Evolutionary conservation across 2,329 filamentous ascomycete genomes (phyloP).

Genomic region (Cladophialophora chaetospira): DNA sequence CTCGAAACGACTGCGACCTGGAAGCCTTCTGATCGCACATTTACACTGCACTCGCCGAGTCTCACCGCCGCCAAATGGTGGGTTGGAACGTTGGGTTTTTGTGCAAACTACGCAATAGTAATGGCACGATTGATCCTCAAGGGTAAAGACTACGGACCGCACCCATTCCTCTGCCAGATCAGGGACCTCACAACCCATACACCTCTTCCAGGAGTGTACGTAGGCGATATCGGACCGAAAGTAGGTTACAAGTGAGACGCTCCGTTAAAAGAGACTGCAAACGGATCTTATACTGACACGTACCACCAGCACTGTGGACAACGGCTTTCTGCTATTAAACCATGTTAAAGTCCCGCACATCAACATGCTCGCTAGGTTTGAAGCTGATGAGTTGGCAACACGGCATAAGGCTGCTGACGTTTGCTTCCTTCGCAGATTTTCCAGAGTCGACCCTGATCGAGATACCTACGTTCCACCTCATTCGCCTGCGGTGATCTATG

Average conservation of each 20-base stretch:
- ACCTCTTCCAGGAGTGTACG: slow-evolving; percentile 67
- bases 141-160: slow-evolving; percentile 70
- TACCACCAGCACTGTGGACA: slow-evolving; percentile 65
- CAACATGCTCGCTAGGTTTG: slow-evolving; percentile 64
- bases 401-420: too few species aligned
- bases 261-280: too few species aligned
- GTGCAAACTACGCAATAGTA: slow-evolving; percentile 74
- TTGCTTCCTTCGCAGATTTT: slow-evolving; percentile 54
- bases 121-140: slow-evolving; percentile 73
- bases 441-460: slow-evolving; percentile 66
- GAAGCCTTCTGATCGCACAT: slow-evolving; percentile 72
- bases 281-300: background rate
- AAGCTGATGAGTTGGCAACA: background rate
- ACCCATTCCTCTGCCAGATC: slow-evolving; percentile 76
- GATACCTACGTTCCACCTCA: slow-evolving; percentile 67
- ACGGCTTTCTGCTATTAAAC: slow-evolving; percentile 76
- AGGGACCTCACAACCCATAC: slow-evolving; percentile 68
- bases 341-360: slow-evolving; percentile 72
- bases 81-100: slow-evolving; percentile 75
- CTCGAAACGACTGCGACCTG: slow-evolving; percentile 72
- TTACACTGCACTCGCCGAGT: slow-evolving; percentile 70
- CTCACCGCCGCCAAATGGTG: slow-evolving; percentile 80
- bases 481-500: slow-evolving; percentile 70
- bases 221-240: slow-evolving; percentile 79
- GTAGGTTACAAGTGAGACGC: too few species aligned